A percentile compares a stretch with the other conserved stretches of the same genome.
Conservation (phyloP, 306 rosid species). For the Prunus padus region DNA sequence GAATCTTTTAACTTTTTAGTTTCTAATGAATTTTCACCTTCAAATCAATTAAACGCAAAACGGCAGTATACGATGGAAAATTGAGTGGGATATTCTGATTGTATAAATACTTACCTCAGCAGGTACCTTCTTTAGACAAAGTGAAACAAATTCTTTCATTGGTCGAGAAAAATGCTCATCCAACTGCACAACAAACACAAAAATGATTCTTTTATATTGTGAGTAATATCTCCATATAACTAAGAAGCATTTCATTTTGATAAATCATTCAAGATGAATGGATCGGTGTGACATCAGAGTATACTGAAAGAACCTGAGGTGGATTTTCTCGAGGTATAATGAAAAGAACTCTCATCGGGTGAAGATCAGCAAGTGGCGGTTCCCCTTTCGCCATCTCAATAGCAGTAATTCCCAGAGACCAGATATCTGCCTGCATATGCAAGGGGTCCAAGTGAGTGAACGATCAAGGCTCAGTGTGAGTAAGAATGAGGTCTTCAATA, state of each 20-base stretch:
- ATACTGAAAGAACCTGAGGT: conserved; percentile 68
- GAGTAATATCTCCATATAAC: conserved; percentile 20
- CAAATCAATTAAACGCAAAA: not conserved
- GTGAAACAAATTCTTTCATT: conserved; percentile 88
- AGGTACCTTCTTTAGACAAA: conserved; percentile 91
- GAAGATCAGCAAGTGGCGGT: conserved; percentile 99
- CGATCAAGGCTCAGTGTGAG: conserved; percentile 18
- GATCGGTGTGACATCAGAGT: not conserved
- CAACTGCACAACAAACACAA: conserved; percentile 58
- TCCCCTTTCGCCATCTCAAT: conserved; percentile 99
- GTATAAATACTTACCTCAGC: conserved; percentile 67
- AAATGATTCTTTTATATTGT: conserved; percentile 17
- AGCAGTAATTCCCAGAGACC: conserved; percentile 97
- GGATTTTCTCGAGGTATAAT: conserved; percentile 98
- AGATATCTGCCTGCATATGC: conserved; percentile 89
- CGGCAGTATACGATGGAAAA: not conserved
- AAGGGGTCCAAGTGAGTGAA: conserved; percentile 32
- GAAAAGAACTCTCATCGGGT: conserved; percentile 98
- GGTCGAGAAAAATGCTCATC: conserved; percentile 99
- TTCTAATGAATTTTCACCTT: not conserved
- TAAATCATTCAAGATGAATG: conserved; percentile 9
- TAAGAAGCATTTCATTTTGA: conserved; percentile 7
- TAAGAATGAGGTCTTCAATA: conserved; percentile 10
- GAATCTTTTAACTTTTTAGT: not conserved
- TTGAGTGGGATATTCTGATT: not conserved